Conservation (phyloP, 805 yeast species). For the Wickerhamomyces subpelliculosus region DNA sequence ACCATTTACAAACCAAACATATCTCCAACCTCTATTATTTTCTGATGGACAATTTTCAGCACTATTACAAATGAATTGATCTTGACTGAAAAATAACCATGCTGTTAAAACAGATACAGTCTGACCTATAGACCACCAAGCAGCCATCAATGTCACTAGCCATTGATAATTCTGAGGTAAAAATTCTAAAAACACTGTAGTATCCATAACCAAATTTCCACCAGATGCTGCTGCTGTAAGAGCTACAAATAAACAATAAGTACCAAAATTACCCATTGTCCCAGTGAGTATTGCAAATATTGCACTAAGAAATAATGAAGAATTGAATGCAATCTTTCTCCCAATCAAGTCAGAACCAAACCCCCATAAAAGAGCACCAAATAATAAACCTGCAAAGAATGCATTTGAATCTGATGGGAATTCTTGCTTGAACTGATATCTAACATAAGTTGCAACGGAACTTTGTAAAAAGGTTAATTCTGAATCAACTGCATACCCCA, state of each 20-base stretch:
- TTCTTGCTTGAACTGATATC: slow-evolving; percentile 36
- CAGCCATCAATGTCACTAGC: slow-evolving; percentile 42
- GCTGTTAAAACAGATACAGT: slow-evolving; percentile 39
- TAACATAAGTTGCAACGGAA: slow-evolving; percentile 36
- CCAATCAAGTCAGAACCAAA: slow-evolving; percentile 46
- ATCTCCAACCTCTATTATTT: slow-evolving; percentile 52
- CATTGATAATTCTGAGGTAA: slow-evolving; percentile 42
- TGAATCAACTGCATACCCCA: slow-evolving; percentile 45
- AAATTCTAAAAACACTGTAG: slow-evolving; percentile 41
- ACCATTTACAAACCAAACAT: slow-evolving; percentile 44
- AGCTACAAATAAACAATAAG: slow-evolving; percentile 40
- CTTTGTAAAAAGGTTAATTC: slow-evolving; percentile 40
- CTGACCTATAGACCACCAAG: slow-evolving; percentile 55
- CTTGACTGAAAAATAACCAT: slow-evolving; percentile 39
- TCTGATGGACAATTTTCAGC: slow-evolving; percentile 34
- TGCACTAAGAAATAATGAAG: slow-evolving; percentile 36
- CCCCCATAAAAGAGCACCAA: slow-evolving; percentile 46
- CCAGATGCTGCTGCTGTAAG: slow-evolving; percentile 40
- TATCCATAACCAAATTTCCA: slow-evolving; percentile 46
- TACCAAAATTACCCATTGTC: slow-evolving; percentile 38
- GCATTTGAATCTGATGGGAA: slow-evolving; percentile 38
- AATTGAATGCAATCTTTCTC: slow-evolving; percentile 40
- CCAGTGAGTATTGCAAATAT: slow-evolving; percentile 42
- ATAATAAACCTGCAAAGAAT: slow-evolving; percentile 40
- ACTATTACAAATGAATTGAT: slow-evolving; percentile 42